These are phyloP conservation scores for Jacaranda mimosifolia DNA, from an alignment of 257 asterid species.

Conservation along the genomic window DNA sequence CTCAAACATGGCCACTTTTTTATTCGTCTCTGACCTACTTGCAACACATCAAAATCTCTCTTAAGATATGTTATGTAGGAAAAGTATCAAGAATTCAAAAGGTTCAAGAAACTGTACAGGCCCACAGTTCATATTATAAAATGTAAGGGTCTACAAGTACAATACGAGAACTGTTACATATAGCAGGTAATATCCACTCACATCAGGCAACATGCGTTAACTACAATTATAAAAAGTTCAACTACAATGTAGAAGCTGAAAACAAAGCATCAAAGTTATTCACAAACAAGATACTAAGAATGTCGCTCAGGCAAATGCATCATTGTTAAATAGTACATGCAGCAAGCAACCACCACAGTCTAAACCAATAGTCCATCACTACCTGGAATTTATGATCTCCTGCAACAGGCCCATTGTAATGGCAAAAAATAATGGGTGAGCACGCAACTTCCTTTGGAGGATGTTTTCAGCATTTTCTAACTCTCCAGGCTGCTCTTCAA, in stretches of 20 bases:
- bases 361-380: slow-evolving; percentile 30
- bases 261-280: slow-evolving; percentile 17
- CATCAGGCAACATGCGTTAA: slow-evolving; percentile 5
- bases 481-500: slow-evolving; percentile 49
- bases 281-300: neutral
- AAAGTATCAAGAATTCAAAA: neutral
- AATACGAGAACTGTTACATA: neutral
- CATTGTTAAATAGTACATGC: slow-evolving; percentile 7
- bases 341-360: slow-evolving; percentile 6
- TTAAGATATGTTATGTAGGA: neutral
- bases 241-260: neutral
- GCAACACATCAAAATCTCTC: neutral
- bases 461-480: slow-evolving; percentile 41
- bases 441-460: slow-evolving; percentile 55
- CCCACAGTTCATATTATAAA: neutral
- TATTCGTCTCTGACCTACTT: neutral
- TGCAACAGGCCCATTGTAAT: slow-evolving; percentile 85
- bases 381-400: slow-evolving; percentile 96
- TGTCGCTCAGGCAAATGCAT: neutral
- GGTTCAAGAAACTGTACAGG: neutral
- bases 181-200: slow-evolving; percentile 13
- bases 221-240: neutral
- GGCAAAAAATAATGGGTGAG: slow-evolving; percentile 90
- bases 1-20: neutral
- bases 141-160: slow-evolving; percentile 2